These are phyloP conservation scores for Thelonectria rubi DNA, from an alignment of 2,329 filamentous ascomycete species.

Conservation along the genomic window DNA sequence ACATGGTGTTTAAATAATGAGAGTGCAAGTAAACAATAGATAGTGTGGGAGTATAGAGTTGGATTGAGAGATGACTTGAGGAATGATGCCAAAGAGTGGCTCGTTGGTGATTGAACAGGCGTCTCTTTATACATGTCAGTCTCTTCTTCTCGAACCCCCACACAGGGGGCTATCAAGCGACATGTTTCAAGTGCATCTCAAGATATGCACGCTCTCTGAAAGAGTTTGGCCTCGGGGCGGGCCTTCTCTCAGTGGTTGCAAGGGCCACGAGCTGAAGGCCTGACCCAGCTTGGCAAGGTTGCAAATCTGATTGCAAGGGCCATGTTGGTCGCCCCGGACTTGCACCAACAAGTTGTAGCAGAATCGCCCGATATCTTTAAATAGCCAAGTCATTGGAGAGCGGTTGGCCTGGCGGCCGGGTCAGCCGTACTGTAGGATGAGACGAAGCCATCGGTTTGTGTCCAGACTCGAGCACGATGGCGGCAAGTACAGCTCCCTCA, in stretches of 20 bases:
- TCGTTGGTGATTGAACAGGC: background rate
- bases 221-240: background rate
- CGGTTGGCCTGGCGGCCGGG: background rate
- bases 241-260: background rate
- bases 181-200: background rate
- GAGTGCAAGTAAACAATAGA: background rate
- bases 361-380: no score
- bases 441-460: no score
- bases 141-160: background rate
- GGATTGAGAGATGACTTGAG: background rate
- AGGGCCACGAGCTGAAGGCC: background rate
- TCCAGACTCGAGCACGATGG: no score
- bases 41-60: background rate
- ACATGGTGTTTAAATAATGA: background rate
- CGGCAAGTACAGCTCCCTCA: background rate
- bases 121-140: background rate
- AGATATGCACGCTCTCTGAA: constrained; percentile 4
- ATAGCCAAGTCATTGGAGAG: no score
- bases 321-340: constrained; percentile 14
- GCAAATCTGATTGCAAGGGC: background rate
- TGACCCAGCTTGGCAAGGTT: background rate
- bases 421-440: background rate
- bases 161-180: background rate
- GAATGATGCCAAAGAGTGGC: background rate
- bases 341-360: background rate